These are phyloP conservation scores for Hypoxylon fragiforme DNA, from an alignment of 495 filamentous ascomycete species.

Conservation along the genomic window DNA sequence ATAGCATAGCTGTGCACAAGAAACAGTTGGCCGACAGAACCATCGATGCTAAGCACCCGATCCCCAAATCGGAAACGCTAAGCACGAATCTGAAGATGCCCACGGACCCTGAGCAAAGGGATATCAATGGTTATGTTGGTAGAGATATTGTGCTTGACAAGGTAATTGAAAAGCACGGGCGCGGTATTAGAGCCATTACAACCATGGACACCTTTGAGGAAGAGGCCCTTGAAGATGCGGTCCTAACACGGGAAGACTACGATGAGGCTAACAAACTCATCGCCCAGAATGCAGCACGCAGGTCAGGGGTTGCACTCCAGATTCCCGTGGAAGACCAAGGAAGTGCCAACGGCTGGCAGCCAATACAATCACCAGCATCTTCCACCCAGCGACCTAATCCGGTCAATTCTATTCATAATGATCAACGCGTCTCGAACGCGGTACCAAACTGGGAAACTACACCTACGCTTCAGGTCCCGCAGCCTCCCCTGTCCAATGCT, in stretches of 20 bases:
- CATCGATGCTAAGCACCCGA: slow-evolving; percentile 78
- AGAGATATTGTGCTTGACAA: slow-evolving; percentile 74
- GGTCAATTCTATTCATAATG: no score
- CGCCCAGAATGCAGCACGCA: slow-evolving; percentile 24
- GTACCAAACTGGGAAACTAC: no score
- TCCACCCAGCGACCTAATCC: neutral
- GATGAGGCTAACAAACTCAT: slow-evolving; percentile 37
- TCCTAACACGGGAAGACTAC: slow-evolving; percentile 43
- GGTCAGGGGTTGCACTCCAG: slow-evolving; percentile 5
- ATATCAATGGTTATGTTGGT: slow-evolving; percentile 56
- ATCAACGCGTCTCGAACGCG: no score
- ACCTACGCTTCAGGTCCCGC: no score
- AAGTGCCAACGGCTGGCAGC: neutral
- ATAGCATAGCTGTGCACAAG: slow-evolving; percentile 78
- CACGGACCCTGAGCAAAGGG: slow-evolving; percentile 52
- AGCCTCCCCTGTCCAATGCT: no score
- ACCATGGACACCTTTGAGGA: slow-evolving; percentile 51
- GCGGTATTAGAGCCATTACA: slow-evolving; percentile 40
- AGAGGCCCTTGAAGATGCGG: slow-evolving; percentile 42
- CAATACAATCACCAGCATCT: neutral
- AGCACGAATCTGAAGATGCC: slow-evolving; percentile 62
- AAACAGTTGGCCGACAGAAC: slow-evolving; percentile 74
- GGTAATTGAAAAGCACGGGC: slow-evolving; percentile 50
- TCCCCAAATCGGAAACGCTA: slow-evolving; percentile 56
- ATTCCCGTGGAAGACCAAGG: neutral